Evolutionary conservation across 208 protist genomes (phyloP).

Genomic region (Leishmania mexicana): DNA sequence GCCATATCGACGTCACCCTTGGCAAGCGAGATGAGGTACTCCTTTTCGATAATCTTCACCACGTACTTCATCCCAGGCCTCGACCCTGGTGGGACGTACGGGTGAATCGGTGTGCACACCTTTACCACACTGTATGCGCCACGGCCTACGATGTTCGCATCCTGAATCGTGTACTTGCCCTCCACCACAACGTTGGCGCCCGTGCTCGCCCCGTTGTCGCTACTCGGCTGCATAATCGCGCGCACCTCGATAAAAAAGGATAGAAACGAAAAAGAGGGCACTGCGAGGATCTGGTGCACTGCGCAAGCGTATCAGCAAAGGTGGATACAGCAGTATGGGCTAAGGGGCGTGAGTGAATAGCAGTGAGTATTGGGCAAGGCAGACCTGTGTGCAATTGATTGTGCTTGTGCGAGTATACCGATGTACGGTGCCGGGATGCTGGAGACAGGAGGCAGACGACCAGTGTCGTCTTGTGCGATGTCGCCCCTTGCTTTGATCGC

Average conservation of each 20-base stretch:
- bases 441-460: background rate
- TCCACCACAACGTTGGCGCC: slow-evolving; percentile 47
- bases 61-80: slow-evolving; percentile 83
- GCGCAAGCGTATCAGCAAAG: slow-evolving; percentile 1
- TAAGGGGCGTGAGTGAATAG: slow-evolving; percentile 11
- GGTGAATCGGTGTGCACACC: slow-evolving; percentile 65
- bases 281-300: background rate
- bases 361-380: background rate
- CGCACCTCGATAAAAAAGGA: slow-evolving; percentile 10
- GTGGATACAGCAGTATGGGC: slow-evolving; percentile 2
- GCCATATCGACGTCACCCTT: slow-evolving; percentile 87
- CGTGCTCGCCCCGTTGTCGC: slow-evolving; percentile 1
- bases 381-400: background rate
- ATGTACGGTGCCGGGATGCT: background rate
- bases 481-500: background rate
- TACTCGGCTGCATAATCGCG: slow-evolving; percentile 9
- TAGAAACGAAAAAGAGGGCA: background rate
- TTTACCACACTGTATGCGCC: slow-evolving; percentile 92
- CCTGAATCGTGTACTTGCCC: slow-evolving; percentile 81
- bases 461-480: background rate
- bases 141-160: slow-evolving; percentile 79
- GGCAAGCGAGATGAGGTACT: slow-evolving; percentile 84
- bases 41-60: slow-evolving; percentile 92
- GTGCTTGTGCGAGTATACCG: background rate
- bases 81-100: slow-evolving; percentile 76